Conservation (phyloP, 805 yeast genomes). For the Teunomyces tritomae region DNA sequence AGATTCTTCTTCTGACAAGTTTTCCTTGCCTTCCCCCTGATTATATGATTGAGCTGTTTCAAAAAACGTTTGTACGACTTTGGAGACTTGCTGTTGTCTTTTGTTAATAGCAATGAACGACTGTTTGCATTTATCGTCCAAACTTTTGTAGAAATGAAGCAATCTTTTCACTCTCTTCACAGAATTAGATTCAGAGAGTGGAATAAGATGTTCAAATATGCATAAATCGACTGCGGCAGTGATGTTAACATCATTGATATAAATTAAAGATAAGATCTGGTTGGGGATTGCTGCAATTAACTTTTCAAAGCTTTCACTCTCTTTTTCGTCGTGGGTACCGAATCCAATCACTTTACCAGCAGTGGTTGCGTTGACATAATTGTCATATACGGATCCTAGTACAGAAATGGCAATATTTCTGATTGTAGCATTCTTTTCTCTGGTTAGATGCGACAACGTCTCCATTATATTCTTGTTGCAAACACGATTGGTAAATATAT, state of each 20-base stretch:
- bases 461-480: constrained; percentile 47
- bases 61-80: constrained; percentile 49
- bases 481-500: constrained; percentile 46
- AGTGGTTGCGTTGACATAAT: constrained; percentile 28
- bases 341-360: constrained; percentile 24
- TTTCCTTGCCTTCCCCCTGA: constrained; percentile 18
- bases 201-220: constrained; percentile 59
- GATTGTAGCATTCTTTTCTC: constrained; percentile 69
- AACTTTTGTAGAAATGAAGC: constrained; percentile 42
- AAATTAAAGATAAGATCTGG: constrained; percentile 60
- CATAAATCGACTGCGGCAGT: constrained; percentile 63
- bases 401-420: constrained; percentile 57
- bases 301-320: constrained; percentile 24
- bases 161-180: constrained; percentile 52
- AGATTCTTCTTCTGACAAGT: not conserved
- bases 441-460: constrained; percentile 58
- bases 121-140: constrained; percentile 57
- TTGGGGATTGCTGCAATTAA: constrained; percentile 58
- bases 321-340: constrained; percentile 24
- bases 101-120: constrained; percentile 68
- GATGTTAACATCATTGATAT: constrained; percentile 67
- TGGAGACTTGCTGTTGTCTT: constrained; percentile 62
- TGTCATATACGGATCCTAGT: constrained; percentile 55
- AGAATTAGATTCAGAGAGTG: constrained; percentile 46
- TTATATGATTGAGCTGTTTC: constrained; percentile 46